phyloP scores from a whole-genome alignment of 176 grass and related monocot species.

The Zoysia pacifica region DNA sequence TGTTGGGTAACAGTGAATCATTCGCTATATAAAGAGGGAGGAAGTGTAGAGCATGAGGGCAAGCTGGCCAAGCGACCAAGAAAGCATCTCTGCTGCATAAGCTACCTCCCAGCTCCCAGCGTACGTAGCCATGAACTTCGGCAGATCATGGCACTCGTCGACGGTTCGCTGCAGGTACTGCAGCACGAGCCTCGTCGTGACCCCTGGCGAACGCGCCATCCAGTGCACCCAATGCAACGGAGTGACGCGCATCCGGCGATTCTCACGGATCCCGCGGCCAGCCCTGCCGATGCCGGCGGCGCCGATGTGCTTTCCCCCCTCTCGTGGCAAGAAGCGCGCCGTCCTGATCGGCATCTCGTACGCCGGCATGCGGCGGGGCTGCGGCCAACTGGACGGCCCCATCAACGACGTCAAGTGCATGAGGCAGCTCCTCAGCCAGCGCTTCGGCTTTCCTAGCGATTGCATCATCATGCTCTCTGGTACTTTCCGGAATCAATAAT shows the following conservation, averaged over 20 bases:
- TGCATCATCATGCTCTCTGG: conserved; percentile 69
- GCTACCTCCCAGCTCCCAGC: neutral
- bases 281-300: neutral
- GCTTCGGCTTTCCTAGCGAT: conserved; percentile 62
- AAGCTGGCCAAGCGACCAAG: conserved; percentile 21
- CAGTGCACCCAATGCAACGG: conserved; percentile 54
- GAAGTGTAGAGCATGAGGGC: neutral
- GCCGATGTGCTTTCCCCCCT: conserved; percentile 39
- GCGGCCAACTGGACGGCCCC: conserved; percentile 59
- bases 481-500: neutral
- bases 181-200: conserved; percentile 32
- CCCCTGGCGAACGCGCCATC: conserved; percentile 35
- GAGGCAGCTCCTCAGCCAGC: conserved; percentile 61
- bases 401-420: conserved; percentile 90
- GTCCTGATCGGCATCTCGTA: conserved; percentile 85
- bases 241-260: conserved; percentile 49
- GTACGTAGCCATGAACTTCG: conserved; percentile 25
- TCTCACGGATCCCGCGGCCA: neutral
- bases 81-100: neutral
- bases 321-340: conserved; percentile 75
- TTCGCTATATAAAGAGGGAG: conserved; percentile 15
- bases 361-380: conserved; percentile 13
- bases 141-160: neutral
- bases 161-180: conserved; percentile 43
- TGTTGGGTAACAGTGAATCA: neutral